A percentile compares a stretch with the other conserved stretches of the same genome.
Evolutionary conservation across 2,329 filamentous ascomycete genomes (phyloP).

Genomic region (Diaporthe australafricana): DNA sequence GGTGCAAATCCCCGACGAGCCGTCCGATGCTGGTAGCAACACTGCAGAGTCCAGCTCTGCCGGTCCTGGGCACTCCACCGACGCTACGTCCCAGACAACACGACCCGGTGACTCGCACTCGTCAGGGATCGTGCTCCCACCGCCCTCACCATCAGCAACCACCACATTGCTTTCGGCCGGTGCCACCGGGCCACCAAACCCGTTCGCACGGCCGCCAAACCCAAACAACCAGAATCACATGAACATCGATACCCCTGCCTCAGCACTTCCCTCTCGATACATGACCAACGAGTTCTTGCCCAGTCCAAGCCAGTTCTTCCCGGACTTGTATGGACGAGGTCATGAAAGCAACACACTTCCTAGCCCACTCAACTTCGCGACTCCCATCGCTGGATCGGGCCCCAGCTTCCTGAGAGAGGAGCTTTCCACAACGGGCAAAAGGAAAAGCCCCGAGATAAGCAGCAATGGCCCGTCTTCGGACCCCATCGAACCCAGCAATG

Average conservation of each 20-base stretch:
- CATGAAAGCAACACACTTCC: constrained; percentile 87
- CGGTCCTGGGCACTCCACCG: constrained; percentile 64
- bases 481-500: constrained; percentile 54
- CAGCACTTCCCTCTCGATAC: constrained; percentile 90
- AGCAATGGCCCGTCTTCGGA: constrained; percentile 54
- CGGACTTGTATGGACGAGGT: constrained; percentile 84
- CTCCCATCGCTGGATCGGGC: constrained; percentile 74
- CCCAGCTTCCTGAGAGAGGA: constrained; percentile 74
- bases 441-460: constrained; percentile 67
- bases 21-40: constrained; percentile 76
- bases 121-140: constrained; percentile 84
- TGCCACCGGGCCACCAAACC: constrained; percentile 92
- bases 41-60: constrained; percentile 78
- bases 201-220: constrained; percentile 86
- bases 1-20: constrained; percentile 94
- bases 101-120: constrained; percentile 68
- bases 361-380: constrained; percentile 92
- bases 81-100: constrained; percentile 66
- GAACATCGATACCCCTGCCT: constrained; percentile 83
- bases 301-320: constrained; percentile 92
- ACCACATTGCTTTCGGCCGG: constrained; percentile 85
- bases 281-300: constrained; percentile 89
- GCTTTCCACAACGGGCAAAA: constrained; percentile 53
- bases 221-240: constrained; percentile 62
- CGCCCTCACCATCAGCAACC: constrained; percentile 90